These are phyloP conservation scores for Capsicum rhomboideum DNA, from an alignment of 257 asterid species.

Conservation along the genomic window DNA sequence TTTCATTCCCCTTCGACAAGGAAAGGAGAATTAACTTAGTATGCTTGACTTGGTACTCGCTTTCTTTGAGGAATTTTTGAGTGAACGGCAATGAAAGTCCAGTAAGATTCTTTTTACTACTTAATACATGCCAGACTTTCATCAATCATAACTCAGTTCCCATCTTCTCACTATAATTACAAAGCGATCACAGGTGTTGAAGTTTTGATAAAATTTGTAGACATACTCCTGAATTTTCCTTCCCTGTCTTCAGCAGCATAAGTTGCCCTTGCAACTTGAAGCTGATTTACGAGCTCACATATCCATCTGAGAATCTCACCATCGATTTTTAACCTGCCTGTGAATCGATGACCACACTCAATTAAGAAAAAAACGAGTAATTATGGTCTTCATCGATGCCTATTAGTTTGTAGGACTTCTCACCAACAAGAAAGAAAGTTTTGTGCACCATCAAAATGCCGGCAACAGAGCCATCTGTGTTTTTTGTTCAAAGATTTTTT, in stretches of 20 bases:
- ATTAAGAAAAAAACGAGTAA: not conserved
- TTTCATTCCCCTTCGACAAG: not conserved
- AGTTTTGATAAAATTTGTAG: not conserved
- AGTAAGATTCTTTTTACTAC: not conserved
- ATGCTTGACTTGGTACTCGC: not conserved
- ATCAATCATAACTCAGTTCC: not conserved
- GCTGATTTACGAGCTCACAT: not conserved
- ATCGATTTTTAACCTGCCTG: not conserved
- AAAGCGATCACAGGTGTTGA: not conserved
- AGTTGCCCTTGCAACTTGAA: not conserved
- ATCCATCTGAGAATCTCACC: not conserved
- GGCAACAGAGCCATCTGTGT: not conserved
- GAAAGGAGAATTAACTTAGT: not conserved
- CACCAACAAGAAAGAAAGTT: not conserved
- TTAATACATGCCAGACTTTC: not conserved
- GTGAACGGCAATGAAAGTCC: not conserved
- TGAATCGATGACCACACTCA: not conserved
- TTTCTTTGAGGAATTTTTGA: not conserved
- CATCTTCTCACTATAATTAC: not conserved
- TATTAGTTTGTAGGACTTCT: not conserved
- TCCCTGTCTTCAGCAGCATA: not conserved
- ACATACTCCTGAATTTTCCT: not conserved
- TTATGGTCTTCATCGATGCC: not conserved
- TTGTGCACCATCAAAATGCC: not conserved
- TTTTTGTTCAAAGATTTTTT: not conserved